These are phyloP conservation scores for Amanita pseudoporphyria DNA, from an alignment of 768 basidiomycete genomes.

Conservation along the genomic window DNA sequence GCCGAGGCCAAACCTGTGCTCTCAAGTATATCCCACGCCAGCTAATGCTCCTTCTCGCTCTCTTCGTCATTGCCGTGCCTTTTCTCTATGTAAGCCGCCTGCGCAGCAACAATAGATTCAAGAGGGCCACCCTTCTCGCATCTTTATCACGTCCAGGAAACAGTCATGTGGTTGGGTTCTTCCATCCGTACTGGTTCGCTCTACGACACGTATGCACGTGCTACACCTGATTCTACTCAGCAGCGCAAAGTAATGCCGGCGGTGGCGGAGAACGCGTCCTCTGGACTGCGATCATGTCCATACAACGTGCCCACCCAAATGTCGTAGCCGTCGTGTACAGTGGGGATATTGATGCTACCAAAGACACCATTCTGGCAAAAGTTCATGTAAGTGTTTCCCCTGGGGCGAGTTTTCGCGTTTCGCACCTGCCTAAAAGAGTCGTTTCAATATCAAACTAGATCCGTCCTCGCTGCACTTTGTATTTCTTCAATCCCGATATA, in stretches of 20 bases:
- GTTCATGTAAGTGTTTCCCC: constrained; percentile 51
- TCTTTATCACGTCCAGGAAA: neutral
- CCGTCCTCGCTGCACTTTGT: constrained; percentile 67
- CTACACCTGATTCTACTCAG: constrained; percentile 29
- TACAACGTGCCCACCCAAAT: constrained; percentile 60
- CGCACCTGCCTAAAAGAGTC: constrained; percentile 33
- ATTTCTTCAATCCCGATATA: constrained; percentile 57
- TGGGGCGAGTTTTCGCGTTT: neutral
- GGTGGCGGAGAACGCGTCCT: constrained; percentile 95
- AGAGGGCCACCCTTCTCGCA: neutral
- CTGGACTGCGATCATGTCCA: constrained; percentile 78
- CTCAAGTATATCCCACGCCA: too few species aligned
- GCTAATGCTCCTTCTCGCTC: neutral
- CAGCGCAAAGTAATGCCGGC: constrained; percentile 68
- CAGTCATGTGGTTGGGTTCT: constrained; percentile 61
- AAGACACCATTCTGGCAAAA: constrained; percentile 71
- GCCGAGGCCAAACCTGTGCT: too few species aligned
- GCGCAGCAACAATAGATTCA: neutral
- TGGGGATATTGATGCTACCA: constrained; percentile 75
- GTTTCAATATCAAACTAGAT: constrained; percentile 72
- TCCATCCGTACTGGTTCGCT: constrained; percentile 92
- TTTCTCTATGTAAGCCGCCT: constrained; percentile 2
- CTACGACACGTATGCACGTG: constrained; percentile 1
- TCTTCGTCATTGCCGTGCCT: neutral
- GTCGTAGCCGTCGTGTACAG: constrained; percentile 78